Base-by-base conservation (phyloP, 805 yeast species). In the Spathaspora sp. region DNA sequence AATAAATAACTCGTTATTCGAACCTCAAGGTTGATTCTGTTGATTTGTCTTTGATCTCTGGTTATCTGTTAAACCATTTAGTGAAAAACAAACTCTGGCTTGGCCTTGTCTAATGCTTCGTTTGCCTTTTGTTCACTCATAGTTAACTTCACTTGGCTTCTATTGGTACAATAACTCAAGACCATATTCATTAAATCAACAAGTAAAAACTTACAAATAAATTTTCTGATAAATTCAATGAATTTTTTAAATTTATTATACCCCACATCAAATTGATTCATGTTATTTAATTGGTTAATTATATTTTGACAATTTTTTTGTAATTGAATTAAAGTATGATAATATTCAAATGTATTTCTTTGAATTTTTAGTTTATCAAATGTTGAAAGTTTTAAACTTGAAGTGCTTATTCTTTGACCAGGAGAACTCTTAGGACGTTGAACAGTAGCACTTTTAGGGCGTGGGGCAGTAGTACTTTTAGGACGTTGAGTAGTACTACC, bases 171-270 rank as follows among this genome's bases (percentile, higher is more conserved):
- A 55, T 70, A 70, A 28, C 61, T 64, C 26, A 66, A 50, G 32
- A 71, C 56, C 76, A 73, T 70, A 28, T 64, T 68, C 29, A 64
- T 60, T 2, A 67, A 55, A 56, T 74, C 78, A 18, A 73, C 62
- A 28, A 72, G 61, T 18, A 74, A 64, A 50, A 74, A 68, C 55
- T 66, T 68, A 55, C 73, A 63, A 9, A 72, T 60, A 49, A 55
- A 57, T 52, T 64, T 60, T 49, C 70, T 67, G 47, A 74, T 58
- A 50, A 73, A 74, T 38, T 70, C 75, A 55, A 73, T 55, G 40
- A 72, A 61, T 52, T 61, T 62, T 29, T 60, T 52, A 40, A 67
- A 50, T 47, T 62, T 63, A 3, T 52, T 48, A 28, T 54, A 23
- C 5, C 31, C 28, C 10, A 23, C 26, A 5, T 26, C 31, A 3